Evolutionary conservation across 2,329 filamentous ascomycete genomes (phyloP), one percentile per base, ranked within the genome.

Genomic region (Fonsecaea pedrosoi): DNA sequence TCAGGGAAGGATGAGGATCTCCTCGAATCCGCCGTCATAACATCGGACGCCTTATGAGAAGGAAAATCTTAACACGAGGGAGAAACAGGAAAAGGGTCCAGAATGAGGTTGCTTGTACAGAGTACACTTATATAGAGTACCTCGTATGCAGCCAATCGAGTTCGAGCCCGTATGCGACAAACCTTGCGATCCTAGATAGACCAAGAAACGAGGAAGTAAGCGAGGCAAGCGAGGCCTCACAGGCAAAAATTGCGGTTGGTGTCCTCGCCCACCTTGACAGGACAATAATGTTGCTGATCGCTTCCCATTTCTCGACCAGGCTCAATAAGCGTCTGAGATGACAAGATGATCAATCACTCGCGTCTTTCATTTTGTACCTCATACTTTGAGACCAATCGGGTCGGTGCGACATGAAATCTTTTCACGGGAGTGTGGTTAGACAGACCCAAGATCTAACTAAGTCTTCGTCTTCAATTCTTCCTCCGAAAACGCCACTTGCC

Each of bases 381-480:
- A 50, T 50, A 25, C 21, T 50, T 50, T 50, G 5, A 25, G 18
- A 25, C 12, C 18, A 50, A 18, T 50, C 45, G 45, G 5, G 4
- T 50, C 3, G 45, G 21, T 50, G 45, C 18, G 18, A 25, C 7
- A 50, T 50, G 21, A 21, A 50, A 25, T 50, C 45, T 50, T 50
- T 25, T 25, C 8, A 6, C 9, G 9, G 42, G 45, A 50, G 18
- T 50, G 45, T 25, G 18, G 12, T 50, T 21, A 12, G 18, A 50
- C 45, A 50, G 21, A 25, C 45, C 18, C 45, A 25, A 50, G 3
- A 50, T 50, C 45, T 25, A 25, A 50, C 55, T 58, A 58, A 25
- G 32, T 58, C 55, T 58, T 58, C 6, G 37, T 30, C 37, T 35
- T 45, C 9, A n/a, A 60, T 50, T 60, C 37, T 37, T n/a, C 37